Percentiles rank a stretch among this genome's conserved stretches.
phyloP scores from a whole-genome alignment of 2,329 filamentous ascomycete genomes.

The Parafenestella ontariensis region DNA sequence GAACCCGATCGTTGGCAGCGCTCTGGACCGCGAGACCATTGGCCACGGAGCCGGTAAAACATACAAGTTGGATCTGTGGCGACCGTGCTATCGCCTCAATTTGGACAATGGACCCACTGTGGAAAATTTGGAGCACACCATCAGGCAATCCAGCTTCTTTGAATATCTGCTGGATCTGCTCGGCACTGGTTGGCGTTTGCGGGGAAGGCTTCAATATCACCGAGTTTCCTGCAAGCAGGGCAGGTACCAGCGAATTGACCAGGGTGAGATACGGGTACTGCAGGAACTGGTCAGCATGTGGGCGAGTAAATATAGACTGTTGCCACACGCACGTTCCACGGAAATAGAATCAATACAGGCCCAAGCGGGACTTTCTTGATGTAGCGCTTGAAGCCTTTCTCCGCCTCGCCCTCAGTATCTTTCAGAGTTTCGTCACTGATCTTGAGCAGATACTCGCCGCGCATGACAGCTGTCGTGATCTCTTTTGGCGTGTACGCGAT shows the following conservation, averaged over 20 bases:
- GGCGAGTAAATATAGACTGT: slow-evolving; percentile 7
- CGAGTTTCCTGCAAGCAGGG: slow-evolving; percentile 87
- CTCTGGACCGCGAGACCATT: slow-evolving; percentile 86
- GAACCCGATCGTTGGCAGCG: slow-evolving; percentile 80
- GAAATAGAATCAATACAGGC: slow-evolving; percentile 86
- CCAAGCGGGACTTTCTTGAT: slow-evolving; percentile 89
- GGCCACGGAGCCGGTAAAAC: slow-evolving; percentile 92
- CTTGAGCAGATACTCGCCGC: slow-evolving; percentile 84
- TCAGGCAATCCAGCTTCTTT: slow-evolving; percentile 78
- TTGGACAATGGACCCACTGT: slow-evolving; percentile 78
- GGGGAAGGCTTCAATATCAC: slow-evolving; percentile 95
- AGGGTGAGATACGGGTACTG: slow-evolving; percentile 95
- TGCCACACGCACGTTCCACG: slow-evolving; percentile 82
- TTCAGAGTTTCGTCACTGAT: slow-evolving; percentile 80
- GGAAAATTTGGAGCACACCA: slow-evolving; percentile 90
- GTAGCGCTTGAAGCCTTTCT: slow-evolving; percentile 89
- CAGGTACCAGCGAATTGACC: slow-evolving; percentile 89
- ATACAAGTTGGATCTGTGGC: slow-evolving; percentile 79
- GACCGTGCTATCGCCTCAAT: slow-evolving; percentile 82
- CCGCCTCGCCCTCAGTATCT: slow-evolving; percentile 81
- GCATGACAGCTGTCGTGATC: slow-evolving; percentile 82
- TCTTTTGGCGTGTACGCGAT: slow-evolving; percentile 87
- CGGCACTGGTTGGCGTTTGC: slow-evolving; percentile 90
- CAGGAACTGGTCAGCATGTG: slow-evolving; percentile 25
- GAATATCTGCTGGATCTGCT: slow-evolving; percentile 81